Conservation (phyloP, 345 rosid genomes). For the Moricandia arvensis region DNA sequence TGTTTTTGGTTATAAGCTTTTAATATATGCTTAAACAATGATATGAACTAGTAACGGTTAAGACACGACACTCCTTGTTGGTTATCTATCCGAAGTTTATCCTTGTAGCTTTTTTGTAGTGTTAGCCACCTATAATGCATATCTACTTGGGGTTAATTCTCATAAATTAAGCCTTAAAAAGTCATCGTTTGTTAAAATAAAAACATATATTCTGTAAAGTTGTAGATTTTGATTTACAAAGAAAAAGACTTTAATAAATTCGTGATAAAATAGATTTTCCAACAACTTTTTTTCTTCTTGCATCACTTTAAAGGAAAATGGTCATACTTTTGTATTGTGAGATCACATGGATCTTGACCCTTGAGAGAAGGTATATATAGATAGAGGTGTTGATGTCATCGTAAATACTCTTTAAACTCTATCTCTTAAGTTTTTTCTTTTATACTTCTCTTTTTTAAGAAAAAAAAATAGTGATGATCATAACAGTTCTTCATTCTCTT, state of each 20-base stretch:
- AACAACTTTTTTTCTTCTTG: slow-evolving; percentile 7
- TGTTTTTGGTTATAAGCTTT: background rate
- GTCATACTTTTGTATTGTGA: slow-evolving; percentile 13
- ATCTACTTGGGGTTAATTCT: slow-evolving; percentile 5
- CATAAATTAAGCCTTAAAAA: background rate
- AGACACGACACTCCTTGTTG: background rate
- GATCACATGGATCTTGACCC: slow-evolving; percentile 26
- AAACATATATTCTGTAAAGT: background rate
- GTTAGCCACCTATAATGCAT: background rate
- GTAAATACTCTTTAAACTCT: slow-evolving; percentile 15
- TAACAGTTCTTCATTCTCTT: slow-evolving; percentile 19
- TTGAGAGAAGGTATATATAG: slow-evolving; percentile 25
- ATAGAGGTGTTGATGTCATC: slow-evolving; percentile 15
- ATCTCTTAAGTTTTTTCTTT: slow-evolving; percentile 17
- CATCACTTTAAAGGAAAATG: slow-evolving; percentile 16
- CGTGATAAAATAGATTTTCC: slow-evolving; percentile 14
- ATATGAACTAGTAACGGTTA: background rate
- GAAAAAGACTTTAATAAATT: slow-evolving; percentile 5
- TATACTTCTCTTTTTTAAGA: slow-evolving; percentile 19
- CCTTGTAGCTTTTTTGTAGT: slow-evolving; percentile 5
- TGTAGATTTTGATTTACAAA: background rate
- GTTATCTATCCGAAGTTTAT: slow-evolving; percentile 5
- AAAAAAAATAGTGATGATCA: slow-evolving; percentile 16
- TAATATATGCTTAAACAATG: background rate
- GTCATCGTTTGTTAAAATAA: background rate